Evolutionary conservation across 768 basidiomycete genomes (phyloP).

Genomic region (Gelatoporia subvermispora): DNA sequence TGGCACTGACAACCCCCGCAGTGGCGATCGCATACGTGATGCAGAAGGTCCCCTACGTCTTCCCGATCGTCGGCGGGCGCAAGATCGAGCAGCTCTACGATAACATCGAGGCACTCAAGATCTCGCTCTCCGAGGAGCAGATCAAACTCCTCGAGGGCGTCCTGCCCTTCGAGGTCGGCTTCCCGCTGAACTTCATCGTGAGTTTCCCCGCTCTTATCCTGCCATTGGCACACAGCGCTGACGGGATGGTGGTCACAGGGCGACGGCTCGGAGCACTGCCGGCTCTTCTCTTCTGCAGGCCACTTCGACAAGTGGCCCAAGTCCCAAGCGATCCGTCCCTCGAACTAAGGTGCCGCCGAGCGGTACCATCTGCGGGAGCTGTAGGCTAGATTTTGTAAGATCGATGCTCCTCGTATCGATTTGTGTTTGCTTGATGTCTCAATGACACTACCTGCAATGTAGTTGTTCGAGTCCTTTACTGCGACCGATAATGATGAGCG

Average conservation of each 20-base stretch:
- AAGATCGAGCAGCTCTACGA: slow-evolving; percentile 46
- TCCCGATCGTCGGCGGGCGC: slow-evolving; percentile 46
- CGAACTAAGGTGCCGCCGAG: not conserved
- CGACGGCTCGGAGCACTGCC: slow-evolving; percentile 3
- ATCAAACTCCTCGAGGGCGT: slow-evolving; percentile 40
- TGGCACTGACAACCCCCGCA: slow-evolving; percentile 6
- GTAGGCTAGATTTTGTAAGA: too few species aligned
- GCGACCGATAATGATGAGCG: too few species aligned
- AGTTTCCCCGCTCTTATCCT: not conserved
- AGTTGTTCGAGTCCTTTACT: too few species aligned
- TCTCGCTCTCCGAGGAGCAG: slow-evolving; percentile 39
- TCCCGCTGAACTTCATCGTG: slow-evolving; percentile 28
- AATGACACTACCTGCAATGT: too few species aligned
- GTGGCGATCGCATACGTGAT: slow-evolving; percentile 51
- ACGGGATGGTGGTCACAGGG: not conserved
- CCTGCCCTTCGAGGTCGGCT: slow-evolving; percentile 42
- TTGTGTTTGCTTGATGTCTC: too few species aligned
- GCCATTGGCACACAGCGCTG: not conserved
- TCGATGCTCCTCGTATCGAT: too few species aligned
- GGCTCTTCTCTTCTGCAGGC: slow-evolving; percentile 9
- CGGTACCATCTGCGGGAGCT: too few species aligned
- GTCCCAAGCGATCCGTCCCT: slow-evolving; percentile 14
- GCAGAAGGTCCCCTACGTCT: slow-evolving; percentile 47
- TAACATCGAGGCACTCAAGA: slow-evolving; percentile 46
- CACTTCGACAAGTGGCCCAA: slow-evolving; percentile 22